These are phyloP conservation scores for Leishmania arabica DNA, from an alignment of 208 protist species.

Conservation along the genomic window DNA sequence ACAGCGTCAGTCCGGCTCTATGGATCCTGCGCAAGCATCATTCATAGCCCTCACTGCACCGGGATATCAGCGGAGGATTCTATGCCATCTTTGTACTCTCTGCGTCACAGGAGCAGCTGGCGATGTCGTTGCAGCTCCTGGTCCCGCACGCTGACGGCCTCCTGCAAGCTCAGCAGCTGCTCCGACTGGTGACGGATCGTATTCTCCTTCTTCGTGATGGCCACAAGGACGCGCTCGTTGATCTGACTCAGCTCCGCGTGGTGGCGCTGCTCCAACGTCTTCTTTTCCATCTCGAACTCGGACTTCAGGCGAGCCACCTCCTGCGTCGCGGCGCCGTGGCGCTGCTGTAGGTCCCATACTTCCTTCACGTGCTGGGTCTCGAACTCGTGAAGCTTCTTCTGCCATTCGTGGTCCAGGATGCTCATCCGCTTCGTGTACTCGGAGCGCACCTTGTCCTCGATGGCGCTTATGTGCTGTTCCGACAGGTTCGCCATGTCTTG, in stretches of 20 bases:
- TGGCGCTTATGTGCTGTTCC: constrained; percentile 52
- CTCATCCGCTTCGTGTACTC: constrained; percentile 58
- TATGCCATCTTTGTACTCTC: too few relatives aligned
- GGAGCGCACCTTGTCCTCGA: constrained; percentile 51
- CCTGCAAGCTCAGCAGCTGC: constrained; percentile 70
- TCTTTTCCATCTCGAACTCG: constrained; percentile 52
- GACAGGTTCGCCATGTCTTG: constrained; percentile 45
- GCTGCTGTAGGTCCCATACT: constrained; percentile 53
- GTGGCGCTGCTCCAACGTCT: constrained; percentile 76
- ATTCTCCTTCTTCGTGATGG: constrained; percentile 81
- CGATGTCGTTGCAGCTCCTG: constrained; percentile 71
- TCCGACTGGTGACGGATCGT: constrained; percentile 64
- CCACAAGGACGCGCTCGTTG: constrained; percentile 82
- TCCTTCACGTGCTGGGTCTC: constrained; percentile 63
- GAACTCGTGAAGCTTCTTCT: constrained; percentile 60
- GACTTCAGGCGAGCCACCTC: constrained; percentile 41
- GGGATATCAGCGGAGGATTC: neutral
- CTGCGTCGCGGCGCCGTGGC: constrained; percentile 35
- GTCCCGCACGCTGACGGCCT: constrained; percentile 73
- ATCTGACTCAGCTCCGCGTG: constrained; percentile 75
- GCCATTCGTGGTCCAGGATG: constrained; percentile 72
- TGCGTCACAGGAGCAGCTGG: constrained; percentile 40
- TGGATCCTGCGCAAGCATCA: neutral
- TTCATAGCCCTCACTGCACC: neutral
- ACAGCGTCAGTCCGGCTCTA: neutral